These are phyloP conservation scores for Marasmius fiardii DNA, from an alignment of 1,284 basidiomycete species.

Conservation along the genomic window DNA sequence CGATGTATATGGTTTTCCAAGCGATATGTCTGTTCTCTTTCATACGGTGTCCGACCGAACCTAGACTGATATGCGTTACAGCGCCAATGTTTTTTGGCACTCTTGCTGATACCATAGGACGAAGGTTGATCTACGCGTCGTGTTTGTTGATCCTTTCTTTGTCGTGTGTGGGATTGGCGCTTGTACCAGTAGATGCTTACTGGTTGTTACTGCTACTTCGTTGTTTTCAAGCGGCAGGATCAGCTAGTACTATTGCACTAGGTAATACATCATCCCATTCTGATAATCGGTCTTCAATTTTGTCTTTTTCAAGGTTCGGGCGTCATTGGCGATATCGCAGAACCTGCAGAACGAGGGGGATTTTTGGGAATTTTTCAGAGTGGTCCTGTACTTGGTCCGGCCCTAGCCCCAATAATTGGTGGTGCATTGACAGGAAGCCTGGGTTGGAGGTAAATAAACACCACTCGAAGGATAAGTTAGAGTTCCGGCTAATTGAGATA, in stretches of 20 bases:
- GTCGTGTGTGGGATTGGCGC: conserved; percentile 59
- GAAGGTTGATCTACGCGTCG: conserved; percentile 50
- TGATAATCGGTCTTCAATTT: conserved; percentile 4
- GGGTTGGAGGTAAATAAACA: conserved; percentile 57
- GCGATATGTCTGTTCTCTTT: conserved; percentile 53
- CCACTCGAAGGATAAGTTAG: neutral
- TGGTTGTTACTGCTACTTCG: conserved; percentile 60
- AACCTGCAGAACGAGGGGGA: conserved; percentile 48
- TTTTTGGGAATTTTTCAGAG: conserved; percentile 44
- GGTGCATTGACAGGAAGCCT: conserved; percentile 54
- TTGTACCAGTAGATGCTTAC: conserved; percentile 55
- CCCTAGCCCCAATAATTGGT: conserved; percentile 58
- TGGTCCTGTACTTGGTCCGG: too few species aligned
- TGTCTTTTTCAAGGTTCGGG: conserved; percentile 43
- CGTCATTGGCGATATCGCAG: conserved; percentile 56
- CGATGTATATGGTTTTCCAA: conserved; percentile 77
- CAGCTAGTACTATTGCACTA: conserved; percentile 56
- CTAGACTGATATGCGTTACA: neutral
- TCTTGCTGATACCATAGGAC: conserved; percentile 52
- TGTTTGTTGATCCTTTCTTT: conserved; percentile 50
- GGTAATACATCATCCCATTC: too few species aligned
- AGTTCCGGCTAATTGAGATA: neutral
- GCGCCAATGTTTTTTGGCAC: too few species aligned
- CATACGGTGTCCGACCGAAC: conserved; percentile 3
- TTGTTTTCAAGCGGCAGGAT: conserved; percentile 62